Percentiles rank a stretch among this genome's conserved stretches.
These are phyloP conservation scores for Gracilaria vermiculophylla DNA, from an alignment of 23 red algal genomes.

Conservation along the genomic window DNA sequence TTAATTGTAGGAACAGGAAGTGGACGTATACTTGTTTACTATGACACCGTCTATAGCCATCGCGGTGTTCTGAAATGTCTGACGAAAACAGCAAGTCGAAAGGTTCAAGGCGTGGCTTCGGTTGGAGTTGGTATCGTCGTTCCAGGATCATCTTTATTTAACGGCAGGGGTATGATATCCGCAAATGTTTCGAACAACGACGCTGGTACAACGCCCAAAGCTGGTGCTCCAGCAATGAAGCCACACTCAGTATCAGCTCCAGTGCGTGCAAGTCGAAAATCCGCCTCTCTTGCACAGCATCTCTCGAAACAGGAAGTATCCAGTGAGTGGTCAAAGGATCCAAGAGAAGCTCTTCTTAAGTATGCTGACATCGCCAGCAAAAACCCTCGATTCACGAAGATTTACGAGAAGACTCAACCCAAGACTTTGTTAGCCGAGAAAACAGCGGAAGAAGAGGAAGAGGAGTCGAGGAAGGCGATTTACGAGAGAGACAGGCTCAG, in stretches of 20 bases:
- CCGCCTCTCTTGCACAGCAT: conserved; percentile 46
- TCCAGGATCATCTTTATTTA: conserved; percentile 9
- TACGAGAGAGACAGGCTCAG: conserved; percentile 59
- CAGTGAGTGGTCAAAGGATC: conserved; percentile 42
- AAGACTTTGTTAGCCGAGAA: conserved; percentile 33
- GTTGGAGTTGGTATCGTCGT: conserved; percentile 18
- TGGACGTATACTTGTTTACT: conserved; percentile 27
- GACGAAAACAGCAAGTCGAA: conserved; percentile 29
- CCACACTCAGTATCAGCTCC: background rate
- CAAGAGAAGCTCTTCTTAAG: conserved; percentile 52
- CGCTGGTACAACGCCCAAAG: background rate
- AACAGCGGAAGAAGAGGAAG: conserved; percentile 64
- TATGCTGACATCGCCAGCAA: conserved; percentile 50
- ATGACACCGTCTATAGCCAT: conserved; percentile 25
- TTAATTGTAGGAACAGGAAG: conserved; percentile 45
- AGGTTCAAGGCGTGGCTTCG: conserved; percentile 42
- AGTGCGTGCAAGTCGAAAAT: background rate
- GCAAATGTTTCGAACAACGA: background rate
- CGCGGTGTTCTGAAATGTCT: conserved; percentile 50
- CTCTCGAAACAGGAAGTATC: conserved; percentile 23
- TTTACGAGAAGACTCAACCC: conserved; percentile 56
- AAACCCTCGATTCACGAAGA: conserved; percentile 48
- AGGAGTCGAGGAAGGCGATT: conserved; percentile 47
- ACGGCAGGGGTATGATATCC: background rate
- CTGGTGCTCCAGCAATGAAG: background rate